phyloP scores from a whole-genome alignment of 257 asterid species.

The Rhazya stricta region DNA sequence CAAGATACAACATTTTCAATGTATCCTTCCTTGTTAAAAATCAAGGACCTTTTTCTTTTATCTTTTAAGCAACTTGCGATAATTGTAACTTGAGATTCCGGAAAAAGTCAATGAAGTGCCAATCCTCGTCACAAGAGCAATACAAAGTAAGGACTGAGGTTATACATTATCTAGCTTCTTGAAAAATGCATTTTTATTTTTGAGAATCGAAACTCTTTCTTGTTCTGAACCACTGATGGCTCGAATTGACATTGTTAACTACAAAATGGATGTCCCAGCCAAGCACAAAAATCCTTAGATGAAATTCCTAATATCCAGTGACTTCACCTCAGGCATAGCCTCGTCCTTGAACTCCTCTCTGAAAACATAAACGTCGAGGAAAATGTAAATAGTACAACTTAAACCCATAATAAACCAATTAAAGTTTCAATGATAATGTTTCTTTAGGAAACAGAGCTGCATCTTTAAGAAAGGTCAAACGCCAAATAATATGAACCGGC shows the following conservation, averaged over 20 bases:
- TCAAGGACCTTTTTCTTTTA: no score
- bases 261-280: not conserved
- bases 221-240: not conserved
- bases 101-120: not conserved
- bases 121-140: not conserved
- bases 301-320: slow-evolving; percentile 79
- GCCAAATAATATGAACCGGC: not conserved
- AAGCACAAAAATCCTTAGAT: slow-evolving; percentile 19
- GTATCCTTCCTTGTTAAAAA: no score
- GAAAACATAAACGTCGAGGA: not conserved
- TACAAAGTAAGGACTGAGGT: not conserved
- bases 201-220: not conserved
- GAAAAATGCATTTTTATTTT: slow-evolving; percentile 5
- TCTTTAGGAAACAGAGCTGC: not conserved
- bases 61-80: not conserved
- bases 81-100: not conserved
- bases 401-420: not conserved
- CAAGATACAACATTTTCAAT: no score
- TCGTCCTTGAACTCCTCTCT: slow-evolving; percentile 94
- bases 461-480: not conserved
- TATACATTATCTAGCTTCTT: not conserved
- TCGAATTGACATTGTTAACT: not conserved
- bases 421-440: not conserved
- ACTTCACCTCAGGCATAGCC: slow-evolving; percentile 69
- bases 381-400: not conserved